Evolutionary conservation across 345 rosid species (phyloP), one percentile per base, ranked within the genome.

Genomic region (Cardamine chenopodiifolia): DNA sequence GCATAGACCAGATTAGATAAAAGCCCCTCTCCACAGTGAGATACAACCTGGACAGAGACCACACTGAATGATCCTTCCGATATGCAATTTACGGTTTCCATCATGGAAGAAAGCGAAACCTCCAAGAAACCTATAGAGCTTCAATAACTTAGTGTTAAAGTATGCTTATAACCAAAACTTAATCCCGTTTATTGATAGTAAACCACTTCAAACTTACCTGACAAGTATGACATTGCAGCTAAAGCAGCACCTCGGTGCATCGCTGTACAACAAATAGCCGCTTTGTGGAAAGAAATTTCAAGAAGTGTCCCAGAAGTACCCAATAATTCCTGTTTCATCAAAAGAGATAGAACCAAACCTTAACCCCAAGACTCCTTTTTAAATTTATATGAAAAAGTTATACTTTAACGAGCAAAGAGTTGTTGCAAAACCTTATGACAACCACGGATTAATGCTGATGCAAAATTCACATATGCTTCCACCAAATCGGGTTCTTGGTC

Each of bases 401-500:
- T 58, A 26, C 11, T 53, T 64, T 35, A 17, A 52, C 9, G 19
- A 67, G 52, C 35, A 63, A 59, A 60, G 48, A 44, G 6, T 49
- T 66, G 18, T 10, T 70, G 82, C 79, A 72, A 76, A 62, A 93
- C 98, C 97, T 88, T 89, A 77, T 69, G 88, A 82, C 87, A 77
- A 78, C 89, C 82, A 70, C 89, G 92, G 69, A 91, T 84, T 77
- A 88, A 83, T 31, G 89, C 82, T 37, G 91, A 86, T 56, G 97
- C 97, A 44, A 94, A 91, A 85, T 89, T 91, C 75, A 90, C 84
- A 78, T 89, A 94, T 70, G 96, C 94, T 85, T 91, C 98, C 79
- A 91, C 97, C 60, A 94, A 80, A 83, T 93, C 98, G 34, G 98
- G 98, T 78, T 93, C 98, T 88, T 91, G 98, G 80, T 93, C 98